phyloP scores from a whole-genome alignment of 495 filamentous ascomycete species.

The Parathielavia hyrcaniae region DNA sequence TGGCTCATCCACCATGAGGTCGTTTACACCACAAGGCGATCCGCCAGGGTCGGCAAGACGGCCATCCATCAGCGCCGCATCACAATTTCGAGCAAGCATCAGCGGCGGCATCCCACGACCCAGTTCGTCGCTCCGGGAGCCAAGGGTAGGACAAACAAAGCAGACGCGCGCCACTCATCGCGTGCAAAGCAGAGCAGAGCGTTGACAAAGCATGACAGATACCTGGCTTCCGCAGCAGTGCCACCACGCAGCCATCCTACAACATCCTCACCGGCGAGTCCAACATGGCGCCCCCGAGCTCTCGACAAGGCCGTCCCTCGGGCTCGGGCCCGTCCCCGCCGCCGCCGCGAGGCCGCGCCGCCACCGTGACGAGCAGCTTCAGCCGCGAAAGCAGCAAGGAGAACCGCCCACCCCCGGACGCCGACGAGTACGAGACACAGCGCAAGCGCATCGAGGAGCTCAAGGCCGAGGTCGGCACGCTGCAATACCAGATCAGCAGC shows the following conservation, averaged over 20 bases:
- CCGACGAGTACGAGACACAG: constrained; percentile 48
- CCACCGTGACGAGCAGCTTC: constrained; percentile 18
- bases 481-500: constrained; percentile 53
- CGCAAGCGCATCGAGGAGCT: constrained; percentile 47
- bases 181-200: constrained; percentile 24
- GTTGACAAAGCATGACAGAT: constrained; percentile 17
- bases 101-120: constrained; percentile 32
- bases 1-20: constrained; percentile 22
- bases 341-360: constrained; percentile 31
- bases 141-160: constrained; percentile 35
- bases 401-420: constrained; percentile 43
- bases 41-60: constrained; percentile 27
- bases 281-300: constrained; percentile 33
- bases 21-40: constrained; percentile 30
- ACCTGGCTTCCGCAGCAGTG: constrained; percentile 20
- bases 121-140: constrained; percentile 30
- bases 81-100: constrained; percentile 35
- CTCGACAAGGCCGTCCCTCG: constrained; percentile 31
- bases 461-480: constrained; percentile 49
- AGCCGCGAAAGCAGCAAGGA: constrained; percentile 46
- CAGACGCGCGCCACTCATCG: constrained; percentile 14
- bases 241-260: constrained; percentile 51
- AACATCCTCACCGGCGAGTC: constrained; percentile 54
- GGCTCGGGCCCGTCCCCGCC: too few relatives aligned
- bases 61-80: constrained; percentile 23